Conservation (phyloP, 768 basidiomycete species). For the Baorangia bicolor region DNA sequence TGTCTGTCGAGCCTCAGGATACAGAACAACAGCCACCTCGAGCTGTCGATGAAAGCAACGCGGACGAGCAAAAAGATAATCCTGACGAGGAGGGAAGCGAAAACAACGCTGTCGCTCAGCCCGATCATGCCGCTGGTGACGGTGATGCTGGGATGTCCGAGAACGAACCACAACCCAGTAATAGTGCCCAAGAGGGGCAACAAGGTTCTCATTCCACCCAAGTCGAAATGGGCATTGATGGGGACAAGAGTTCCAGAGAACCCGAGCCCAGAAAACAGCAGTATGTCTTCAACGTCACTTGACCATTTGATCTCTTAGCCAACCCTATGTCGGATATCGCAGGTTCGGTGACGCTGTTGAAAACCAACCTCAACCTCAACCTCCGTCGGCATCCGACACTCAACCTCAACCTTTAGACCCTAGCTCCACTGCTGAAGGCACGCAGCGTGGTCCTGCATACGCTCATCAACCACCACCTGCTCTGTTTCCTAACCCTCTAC, state of each 20-base stretch:
- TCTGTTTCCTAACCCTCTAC: slow-evolving; percentile 53
- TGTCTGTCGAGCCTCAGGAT: slow-evolving; percentile 26
- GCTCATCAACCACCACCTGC: slow-evolving; percentile 39
- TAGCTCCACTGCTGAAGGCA: slow-evolving; percentile 41
- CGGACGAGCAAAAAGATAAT: slow-evolving; percentile 27
- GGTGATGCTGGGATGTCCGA: slow-evolving; percentile 20
- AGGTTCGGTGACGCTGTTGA: slow-evolving; percentile 17
- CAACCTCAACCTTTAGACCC: slow-evolving; percentile 20
- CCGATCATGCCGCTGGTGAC: slow-evolving; percentile 36
- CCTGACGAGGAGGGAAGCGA: slow-evolving; percentile 30
- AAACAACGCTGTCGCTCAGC: slow-evolving; percentile 31
- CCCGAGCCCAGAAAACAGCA: slow-evolving; percentile 3
- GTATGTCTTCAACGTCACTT: slow-evolving; percentile 13
- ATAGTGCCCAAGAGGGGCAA: slow-evolving; percentile 23
- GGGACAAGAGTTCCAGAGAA: slow-evolving; percentile 29
- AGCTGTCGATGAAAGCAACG: slow-evolving; percentile 17
- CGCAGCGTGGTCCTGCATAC: slow-evolving; percentile 44
- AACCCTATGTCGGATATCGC: background rate
- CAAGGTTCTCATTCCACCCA: slow-evolving; percentile 16
- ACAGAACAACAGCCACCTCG: slow-evolving; percentile 17
- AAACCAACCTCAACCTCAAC: background rate
- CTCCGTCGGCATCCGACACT: background rate
- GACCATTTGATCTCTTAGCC: background rate
- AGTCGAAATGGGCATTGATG: slow-evolving; percentile 9
- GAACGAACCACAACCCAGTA: slow-evolving; percentile 16